Base-by-base conservation (phyloP, 805 yeast genomes). In the Cyberlindnera mississippiensis region DNA sequence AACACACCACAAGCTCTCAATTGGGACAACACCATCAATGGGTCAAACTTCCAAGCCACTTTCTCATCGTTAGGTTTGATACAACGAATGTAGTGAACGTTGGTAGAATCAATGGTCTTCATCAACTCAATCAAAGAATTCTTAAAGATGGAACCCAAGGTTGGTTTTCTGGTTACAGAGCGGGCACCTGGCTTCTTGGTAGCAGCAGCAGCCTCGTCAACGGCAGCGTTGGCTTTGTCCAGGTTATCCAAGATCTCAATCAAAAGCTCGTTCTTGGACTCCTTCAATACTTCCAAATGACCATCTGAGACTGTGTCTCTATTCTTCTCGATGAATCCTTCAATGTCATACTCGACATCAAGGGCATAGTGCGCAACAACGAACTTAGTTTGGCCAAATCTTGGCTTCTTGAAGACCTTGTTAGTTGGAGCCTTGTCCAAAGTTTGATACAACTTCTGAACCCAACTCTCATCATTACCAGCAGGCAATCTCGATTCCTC, bases 251-350 rank as follows among this genome's bases (percentile, higher is more conserved):
- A 66, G 27, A 91, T 78, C 17, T 76, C 78, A 41, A 66, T 63
- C 55, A 91, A 66, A 57, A 91, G 74, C 16, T 70, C 75, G 61
- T 85, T 89, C 14, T 75, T 69, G 0, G 96, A 67, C 13, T 75
- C 75, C 55, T 77, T 80, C 66, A 91, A 74, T 9, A 87, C 89
- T 48, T 88, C 96, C 48, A 91, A 67, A 57, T 89, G 95, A 19
- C 96, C 96, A 57, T 91, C 99, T 15, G 96, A 90, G 38, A 91
- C 97, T 7, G 98, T 88, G 64, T 91, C 99, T 69, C 98, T 80
- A 61, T 91, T 91, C 71, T 91, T 91, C 68, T 91, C 99, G 57
- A 91, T 86, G 61, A 91, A 91, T 2, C 98, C 98, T 47, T 87
- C 97, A 32, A 84, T 76, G 57, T 89, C 96, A 62, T 91, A 91